Percentiles rank a stretch among this genome's conserved stretches.
Evolutionary conservation across 2,329 filamentous ascomycete genomes (phyloP).

Genomic region (Aureobasidium mangrovei): DNA sequence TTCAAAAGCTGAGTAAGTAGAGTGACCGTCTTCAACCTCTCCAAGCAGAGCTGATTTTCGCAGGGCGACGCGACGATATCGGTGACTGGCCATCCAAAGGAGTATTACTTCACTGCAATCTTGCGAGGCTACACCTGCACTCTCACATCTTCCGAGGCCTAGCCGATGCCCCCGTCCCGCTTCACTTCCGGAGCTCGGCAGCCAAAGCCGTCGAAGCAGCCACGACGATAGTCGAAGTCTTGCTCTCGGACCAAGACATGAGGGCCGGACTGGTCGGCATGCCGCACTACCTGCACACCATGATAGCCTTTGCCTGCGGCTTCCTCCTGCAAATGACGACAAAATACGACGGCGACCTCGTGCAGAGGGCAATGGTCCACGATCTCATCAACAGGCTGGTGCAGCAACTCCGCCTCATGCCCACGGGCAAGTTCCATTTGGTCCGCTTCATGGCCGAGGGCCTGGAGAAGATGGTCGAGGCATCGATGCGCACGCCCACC

Average conservation of each 20-base stretch:
- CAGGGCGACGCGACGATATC: constrained; percentile 7
- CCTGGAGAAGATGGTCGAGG: constrained; percentile 10
- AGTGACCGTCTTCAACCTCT: too few species aligned
- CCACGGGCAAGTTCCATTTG: constrained; percentile 6
- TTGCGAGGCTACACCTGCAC: constrained; percentile 46
- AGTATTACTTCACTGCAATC: constrained; percentile 43
- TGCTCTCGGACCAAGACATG: constrained; percentile 37
- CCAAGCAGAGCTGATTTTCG: background rate
- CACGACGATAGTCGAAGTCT: constrained; percentile 37
- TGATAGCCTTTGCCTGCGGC: constrained; percentile 46
- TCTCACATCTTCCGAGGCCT: constrained; percentile 41
- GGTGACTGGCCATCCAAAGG: constrained; percentile 15
- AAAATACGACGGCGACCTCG: constrained; percentile 28
- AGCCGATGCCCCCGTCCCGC: constrained; percentile 40
- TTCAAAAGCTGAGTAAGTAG: constrained; percentile 1
- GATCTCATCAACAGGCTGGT: constrained; percentile 6
- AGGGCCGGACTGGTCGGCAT: constrained; percentile 36
- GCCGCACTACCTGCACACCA: constrained; percentile 44
- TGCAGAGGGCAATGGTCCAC: background rate
- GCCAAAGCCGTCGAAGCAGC: constrained; percentile 41
- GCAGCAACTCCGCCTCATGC: constrained; percentile 1
- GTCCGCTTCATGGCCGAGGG: constrained; percentile 7
- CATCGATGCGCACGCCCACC: background rate
- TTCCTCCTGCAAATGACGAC: constrained; percentile 43
- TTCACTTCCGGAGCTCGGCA: constrained; percentile 38